Base-by-base conservation (phyloP, 140 eudicot species). In the Bidens hawaiensis region DNA sequence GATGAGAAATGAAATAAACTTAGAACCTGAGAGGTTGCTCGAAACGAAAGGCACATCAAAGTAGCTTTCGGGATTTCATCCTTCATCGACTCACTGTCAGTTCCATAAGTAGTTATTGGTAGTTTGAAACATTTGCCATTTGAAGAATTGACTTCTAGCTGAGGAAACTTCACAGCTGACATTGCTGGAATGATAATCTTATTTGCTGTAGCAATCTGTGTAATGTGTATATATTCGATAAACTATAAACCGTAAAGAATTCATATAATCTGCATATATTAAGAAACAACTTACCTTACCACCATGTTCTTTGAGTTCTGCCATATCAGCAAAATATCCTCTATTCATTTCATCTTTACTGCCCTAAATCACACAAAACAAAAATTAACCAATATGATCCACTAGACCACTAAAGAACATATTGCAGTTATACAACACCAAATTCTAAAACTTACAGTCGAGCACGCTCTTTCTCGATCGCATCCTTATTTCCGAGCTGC, bases 331-430 rank as follows among this genome's bases (percentile, higher is more conserved):
- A 77, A 88, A 93, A 76, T 85, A 85, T 22, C 99, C 96, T 70
- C 99, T 60, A 75, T 74, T 91, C 96, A 91, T 80, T 81, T 91
- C 99, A 88, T 91, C 99, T 75, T 71, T 63, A 88, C 99, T 93
- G 99, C 88, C 98, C 95, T 80, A 87, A 66, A 46, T 56, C 61
- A 25, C 42, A 34, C 8, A 33, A 45, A 2, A 53, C 15, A 18
- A 67, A 31, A 70, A 55, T 8, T 19, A 67, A 66, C 74, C 62
- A 21, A 24, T 41, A 4, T 62, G 45, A 50, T 71, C 70, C 33
- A 50, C 49, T 38, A 9, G 26, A 9, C 70, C 33, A 50, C 49
- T 38, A 9, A 38, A 9, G 11, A 33, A 58, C 49, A 25, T 48
- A 62, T 41, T 18, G 21, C 58, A 46, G 14, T 16, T 48, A 47